phyloP scores from a whole-genome alignment of 768 basidiomycete species.

The Suillus variegatus region DNA sequence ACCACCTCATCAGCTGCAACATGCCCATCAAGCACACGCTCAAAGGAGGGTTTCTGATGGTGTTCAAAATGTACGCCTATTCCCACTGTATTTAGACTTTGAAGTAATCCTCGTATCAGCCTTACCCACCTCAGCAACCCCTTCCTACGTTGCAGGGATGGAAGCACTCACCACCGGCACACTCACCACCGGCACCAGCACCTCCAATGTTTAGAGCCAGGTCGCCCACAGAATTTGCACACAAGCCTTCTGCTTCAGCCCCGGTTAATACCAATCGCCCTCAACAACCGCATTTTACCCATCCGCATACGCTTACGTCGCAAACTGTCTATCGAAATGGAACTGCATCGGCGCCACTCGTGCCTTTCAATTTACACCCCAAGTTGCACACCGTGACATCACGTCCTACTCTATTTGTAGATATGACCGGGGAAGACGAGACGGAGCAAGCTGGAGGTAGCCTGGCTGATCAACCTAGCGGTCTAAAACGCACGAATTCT shows the following conservation, averaged over 20 bases:
- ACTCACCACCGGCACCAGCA: neutral
- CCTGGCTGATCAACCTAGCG: neutral
- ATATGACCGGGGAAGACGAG: neutral
- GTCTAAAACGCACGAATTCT: conserved; percentile 11
- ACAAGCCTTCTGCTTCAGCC: neutral
- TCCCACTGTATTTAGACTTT: no score
- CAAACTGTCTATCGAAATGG: conserved; percentile 5
- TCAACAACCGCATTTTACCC: neutral
- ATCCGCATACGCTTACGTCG: neutral
- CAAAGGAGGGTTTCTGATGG: neutral
- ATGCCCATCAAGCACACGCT: neutral
- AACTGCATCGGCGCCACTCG: conserved; percentile 8
- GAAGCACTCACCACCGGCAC: neutral
- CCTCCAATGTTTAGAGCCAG: neutral
- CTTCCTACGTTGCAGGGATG: no score
- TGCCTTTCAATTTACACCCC: neutral
- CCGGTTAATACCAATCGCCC: neutral
- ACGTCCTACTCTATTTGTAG: neutral
- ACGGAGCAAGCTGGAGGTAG: neutral
- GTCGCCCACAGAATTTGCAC: neutral
- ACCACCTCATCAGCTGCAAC: conserved; percentile 8
- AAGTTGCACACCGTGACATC: neutral
- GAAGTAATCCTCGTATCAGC: neutral
- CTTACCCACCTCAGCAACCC: neutral
- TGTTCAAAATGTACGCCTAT: neutral